phyloP scores from a whole-genome alignment of 2,329 filamentous ascomycete genomes.

The Camillea tinctor region DNA sequence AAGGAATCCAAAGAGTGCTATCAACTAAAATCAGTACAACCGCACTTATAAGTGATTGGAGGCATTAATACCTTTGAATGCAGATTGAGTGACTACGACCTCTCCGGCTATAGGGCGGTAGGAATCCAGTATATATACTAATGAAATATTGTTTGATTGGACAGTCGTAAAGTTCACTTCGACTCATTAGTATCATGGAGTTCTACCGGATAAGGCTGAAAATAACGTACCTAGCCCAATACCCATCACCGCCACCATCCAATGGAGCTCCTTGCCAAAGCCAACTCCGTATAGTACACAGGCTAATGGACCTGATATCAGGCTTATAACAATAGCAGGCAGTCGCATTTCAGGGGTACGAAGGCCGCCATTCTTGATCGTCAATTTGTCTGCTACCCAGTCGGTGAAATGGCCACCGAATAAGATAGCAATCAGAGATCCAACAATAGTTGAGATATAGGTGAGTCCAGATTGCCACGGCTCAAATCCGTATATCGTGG shows the following conservation, averaged over 20 bases:
- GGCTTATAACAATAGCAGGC: not conserved
- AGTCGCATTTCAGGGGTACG: conserved; percentile 2
- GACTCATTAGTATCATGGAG: not conserved
- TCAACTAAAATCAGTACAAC: conserved; percentile 1
- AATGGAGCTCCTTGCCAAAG: conserved; percentile 1
- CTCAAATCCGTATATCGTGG: not conserved
- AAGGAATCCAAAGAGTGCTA: conserved; percentile 40
- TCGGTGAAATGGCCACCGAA: conserved; percentile 2
- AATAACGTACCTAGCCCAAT: not conserved
- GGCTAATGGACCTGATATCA: not conserved
- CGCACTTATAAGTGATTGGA: not conserved
- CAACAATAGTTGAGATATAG: not conserved
- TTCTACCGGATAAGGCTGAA: not conserved
- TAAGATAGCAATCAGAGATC: not conserved
- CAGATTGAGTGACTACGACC: conserved; percentile 2
- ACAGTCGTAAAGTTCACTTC: conserved; percentile 6
- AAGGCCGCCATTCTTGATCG: not conserved
- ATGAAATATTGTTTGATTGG: conserved; percentile 15
- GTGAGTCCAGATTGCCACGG: conserved; percentile 1
- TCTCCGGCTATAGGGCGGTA: conserved; percentile 6
- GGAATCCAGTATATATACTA: conserved; percentile 22
- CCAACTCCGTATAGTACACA: conserved; percentile 1
- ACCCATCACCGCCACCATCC: conserved; percentile 30
- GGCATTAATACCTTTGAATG: conserved; percentile 34
- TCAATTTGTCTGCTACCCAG: not conserved